Evolutionary conservation across 148 eudicot species (phyloP), one percentile per base, ranked within the genome.

Genomic region (Spergularia bocconei): DNA sequence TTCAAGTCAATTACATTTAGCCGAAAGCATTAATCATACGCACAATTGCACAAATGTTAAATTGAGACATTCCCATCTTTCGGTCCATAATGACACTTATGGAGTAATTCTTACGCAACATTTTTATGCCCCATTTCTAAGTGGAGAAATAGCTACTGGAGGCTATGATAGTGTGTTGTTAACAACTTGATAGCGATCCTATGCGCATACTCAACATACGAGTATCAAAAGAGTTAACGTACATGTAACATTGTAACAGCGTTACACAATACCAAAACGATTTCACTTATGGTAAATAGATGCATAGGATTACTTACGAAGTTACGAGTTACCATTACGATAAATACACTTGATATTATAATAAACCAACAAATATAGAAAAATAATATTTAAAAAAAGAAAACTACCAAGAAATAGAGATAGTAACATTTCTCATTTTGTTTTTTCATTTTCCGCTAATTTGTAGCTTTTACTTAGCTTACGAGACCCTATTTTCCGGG

Each of bases 341-440:
- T 44, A 44, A 44, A 44, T 44, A 44, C 48, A 44, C 48, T 44
- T 44, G 48, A 44, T 44, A 39, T 39, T 39, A 39, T 6, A 9
- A 44, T 63, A 55, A 54, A 64, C 63, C 29, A 78, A 77, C 55
- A 71, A 71, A 77, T 52, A 13, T 17, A 52, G n/a, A 52, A 7
- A 50, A 59, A 29, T 61, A 29, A n/a, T 60, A 29, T 0, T 29
- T 29, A 29, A 29, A 7, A 2, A 67, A 57, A 11, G 23, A 38
- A 36, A 60, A 33, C 39, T 4, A 60, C 51, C 39, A 64, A 41
- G 44, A 77, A 64, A 53, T 63, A 63, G 55, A 8, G 0, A 2
- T 23, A 52, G n/a, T 52, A 0, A 20, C 66, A 67, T 54, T 69
- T 50, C 6, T 29, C 36, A 29, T 1, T 2, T 29, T 1, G 2